Evolutionary conservation across 257 asterid species (phyloP).

Genomic region (Penstemon newberryi): DNA sequence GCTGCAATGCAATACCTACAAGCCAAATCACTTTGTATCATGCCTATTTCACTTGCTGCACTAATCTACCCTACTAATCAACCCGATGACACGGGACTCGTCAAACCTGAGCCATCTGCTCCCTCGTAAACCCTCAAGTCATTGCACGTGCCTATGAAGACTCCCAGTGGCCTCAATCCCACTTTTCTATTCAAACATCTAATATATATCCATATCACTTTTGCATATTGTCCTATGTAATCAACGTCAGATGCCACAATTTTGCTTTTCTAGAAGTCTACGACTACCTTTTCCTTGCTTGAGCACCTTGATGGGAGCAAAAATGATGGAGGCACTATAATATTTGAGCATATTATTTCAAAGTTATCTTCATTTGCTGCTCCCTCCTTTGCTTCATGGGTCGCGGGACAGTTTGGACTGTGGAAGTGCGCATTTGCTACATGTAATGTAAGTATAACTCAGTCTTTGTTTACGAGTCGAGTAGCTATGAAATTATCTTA

Average conservation of each 20-base stretch:
- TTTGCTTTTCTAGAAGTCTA: slow-evolving; percentile 19
- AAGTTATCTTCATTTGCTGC: slow-evolving; percentile 34
- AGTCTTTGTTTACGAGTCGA: slow-evolving; percentile 22
- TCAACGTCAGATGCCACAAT: slow-evolving; percentile 45
- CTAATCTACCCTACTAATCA: slow-evolving; percentile 66
- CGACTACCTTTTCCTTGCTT: slow-evolving; percentile 10
- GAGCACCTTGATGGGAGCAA: slow-evolving; percentile 28
- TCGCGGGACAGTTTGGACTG: slow-evolving; percentile 29
- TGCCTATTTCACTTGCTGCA: slow-evolving; percentile 87
- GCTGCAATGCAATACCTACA: slow-evolving; percentile 86
- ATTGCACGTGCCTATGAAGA: slow-evolving; percentile 41
- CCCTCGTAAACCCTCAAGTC: slow-evolving; percentile 43
- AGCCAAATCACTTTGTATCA: slow-evolving; percentile 85
- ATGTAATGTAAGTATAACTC: slow-evolving; percentile 23
- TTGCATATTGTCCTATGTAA: slow-evolving; percentile 35
- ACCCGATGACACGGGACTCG: slow-evolving; percentile 45
- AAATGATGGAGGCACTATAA: slow-evolving; percentile 31
- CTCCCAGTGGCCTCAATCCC: slow-evolving; percentile 38
- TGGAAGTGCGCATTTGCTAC: slow-evolving; percentile 22
- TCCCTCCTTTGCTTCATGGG: slow-evolving; percentile 33
- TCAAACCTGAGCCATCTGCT: slow-evolving; percentile 67
- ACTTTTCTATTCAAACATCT: slow-evolving; percentile 30
- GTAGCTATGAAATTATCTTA: slow-evolving; percentile 21
- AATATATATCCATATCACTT: slow-evolving; percentile 17
- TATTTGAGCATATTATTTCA: slow-evolving; percentile 31